Percentiles rank a stretch among this genome's conserved stretches.
Conservation (phyloP, 1,139 yeast genomes). For the Sugiyamaella novakii region DNA sequence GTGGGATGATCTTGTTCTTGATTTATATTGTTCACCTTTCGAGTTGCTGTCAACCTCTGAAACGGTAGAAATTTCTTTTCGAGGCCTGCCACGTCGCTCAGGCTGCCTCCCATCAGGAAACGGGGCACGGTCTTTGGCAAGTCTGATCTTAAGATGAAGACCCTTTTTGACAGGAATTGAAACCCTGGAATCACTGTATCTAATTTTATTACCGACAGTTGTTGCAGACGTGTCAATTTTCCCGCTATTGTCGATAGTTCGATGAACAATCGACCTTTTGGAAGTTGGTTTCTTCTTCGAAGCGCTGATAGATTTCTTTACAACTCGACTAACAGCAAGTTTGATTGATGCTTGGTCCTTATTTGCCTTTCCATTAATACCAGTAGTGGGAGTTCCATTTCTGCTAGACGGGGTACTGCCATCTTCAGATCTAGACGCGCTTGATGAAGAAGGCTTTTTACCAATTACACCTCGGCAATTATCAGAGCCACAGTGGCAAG, state of each 20-base stretch:
- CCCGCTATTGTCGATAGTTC: neutral
- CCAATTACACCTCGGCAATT: slow-evolving; percentile 47
- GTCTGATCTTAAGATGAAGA: slow-evolving; percentile 4
- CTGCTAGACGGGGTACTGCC: slow-evolving; percentile 13
- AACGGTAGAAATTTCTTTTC: neutral
- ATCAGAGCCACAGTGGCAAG: slow-evolving; percentile 44
- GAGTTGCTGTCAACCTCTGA: neutral
- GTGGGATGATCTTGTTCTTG: neutral
- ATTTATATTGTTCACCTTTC: neutral
- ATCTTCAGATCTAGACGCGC: slow-evolving; percentile 15
- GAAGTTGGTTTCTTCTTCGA: neutral
- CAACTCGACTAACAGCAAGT: slow-evolving; percentile 6
- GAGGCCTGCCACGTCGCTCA: slow-evolving; percentile 1
- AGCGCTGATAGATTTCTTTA: neutral
- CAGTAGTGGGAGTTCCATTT: slow-evolving; percentile 13
- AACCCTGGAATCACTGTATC: neutral
- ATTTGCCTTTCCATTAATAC: neutral
- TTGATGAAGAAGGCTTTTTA: slow-evolving; percentile 6
- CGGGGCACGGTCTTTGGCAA: neutral
- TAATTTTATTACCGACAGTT: neutral
- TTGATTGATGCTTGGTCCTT: slow-evolving; percentile 1
- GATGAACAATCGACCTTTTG: neutral
- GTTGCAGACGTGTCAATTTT: neutral
- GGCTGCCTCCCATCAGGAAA: neutral
- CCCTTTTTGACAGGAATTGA: slow-evolving; percentile 5